Evolutionary conservation across 2,329 filamentous ascomycete species (phyloP).

Genomic region (Fusarium tuaranense): DNA sequence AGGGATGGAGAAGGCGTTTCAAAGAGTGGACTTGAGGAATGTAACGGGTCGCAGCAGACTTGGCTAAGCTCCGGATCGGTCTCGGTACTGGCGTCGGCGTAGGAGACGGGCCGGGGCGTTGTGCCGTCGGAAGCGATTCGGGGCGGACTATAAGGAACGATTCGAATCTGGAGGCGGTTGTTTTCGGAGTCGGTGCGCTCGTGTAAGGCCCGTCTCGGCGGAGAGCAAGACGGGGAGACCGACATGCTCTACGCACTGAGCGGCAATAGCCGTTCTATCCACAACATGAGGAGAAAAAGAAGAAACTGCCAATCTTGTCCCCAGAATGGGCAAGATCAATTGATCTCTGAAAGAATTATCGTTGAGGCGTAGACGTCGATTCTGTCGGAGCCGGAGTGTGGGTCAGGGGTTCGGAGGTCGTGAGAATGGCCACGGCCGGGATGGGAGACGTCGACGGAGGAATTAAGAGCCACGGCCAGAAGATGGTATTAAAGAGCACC

Average conservation of each 20-base stretch:
- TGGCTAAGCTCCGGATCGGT: constrained; percentile 35
- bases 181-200: constrained; percentile 45
- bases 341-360: constrained; percentile 9
- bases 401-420: constrained; percentile 30
- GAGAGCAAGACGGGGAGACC: constrained; percentile 46
- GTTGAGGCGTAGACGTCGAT: constrained; percentile 13
- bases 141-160: constrained; percentile 55
- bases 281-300: constrained; percentile 35
- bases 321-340: constrained; percentile 25
- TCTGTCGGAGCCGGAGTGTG: constrained; percentile 30
- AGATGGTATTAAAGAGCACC: constrained; percentile 30
- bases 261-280: constrained; percentile 33
- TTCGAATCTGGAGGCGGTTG: constrained; percentile 50
- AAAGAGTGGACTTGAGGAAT: constrained; percentile 37
- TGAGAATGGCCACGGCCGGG: constrained; percentile 16
- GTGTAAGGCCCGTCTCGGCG: constrained; percentile 45
- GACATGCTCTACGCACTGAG: constrained; percentile 49
- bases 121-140: constrained; percentile 50
- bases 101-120: constrained; percentile 42
- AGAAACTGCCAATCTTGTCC: constrained; percentile 14
- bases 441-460: constrained; percentile 17
- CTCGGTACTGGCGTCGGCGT: constrained; percentile 39
- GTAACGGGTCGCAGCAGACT: constrained; percentile 27
- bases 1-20: constrained; percentile 42
- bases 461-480: constrained; percentile 29